Conservation (phyloP, 2,329 filamentous ascomycete genomes). For the Cytospora piceicola region DNA sequence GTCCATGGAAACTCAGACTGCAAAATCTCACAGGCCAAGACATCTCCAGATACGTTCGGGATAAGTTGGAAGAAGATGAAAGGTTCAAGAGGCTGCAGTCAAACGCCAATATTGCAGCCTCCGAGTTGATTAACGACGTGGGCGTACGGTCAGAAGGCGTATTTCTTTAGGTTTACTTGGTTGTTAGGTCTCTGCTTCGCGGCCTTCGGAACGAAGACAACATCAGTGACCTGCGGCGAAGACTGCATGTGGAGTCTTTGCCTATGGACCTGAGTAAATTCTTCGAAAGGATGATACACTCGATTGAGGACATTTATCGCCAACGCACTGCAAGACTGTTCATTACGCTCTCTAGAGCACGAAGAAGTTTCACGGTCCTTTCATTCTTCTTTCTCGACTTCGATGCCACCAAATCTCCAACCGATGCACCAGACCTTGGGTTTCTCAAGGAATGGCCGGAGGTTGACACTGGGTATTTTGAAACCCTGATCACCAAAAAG, state of each 20-base stretch:
- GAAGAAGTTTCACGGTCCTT: conserved; percentile 7
- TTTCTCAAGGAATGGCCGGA: conserved; percentile 13
- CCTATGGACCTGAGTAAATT: conserved; percentile 25
- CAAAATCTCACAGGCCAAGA: conserved; percentile 27
- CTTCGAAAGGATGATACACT: conserved; percentile 22
- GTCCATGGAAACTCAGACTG: conserved; percentile 24
- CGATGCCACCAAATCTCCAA: neutral
- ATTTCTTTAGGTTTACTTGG: conserved; percentile 30
- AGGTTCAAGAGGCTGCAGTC: conserved; percentile 4
- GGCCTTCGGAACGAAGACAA: conserved; percentile 25
- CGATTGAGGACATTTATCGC: conserved; percentile 10
- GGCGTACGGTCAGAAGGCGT: conserved; percentile 23
- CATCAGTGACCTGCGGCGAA: conserved; percentile 10
- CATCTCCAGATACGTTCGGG: conserved; percentile 21
- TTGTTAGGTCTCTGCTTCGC: conserved; percentile 17
- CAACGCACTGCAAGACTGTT: conserved; percentile 6
- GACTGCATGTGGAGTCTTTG: conserved; percentile 28
- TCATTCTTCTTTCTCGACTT: conserved; percentile 14
- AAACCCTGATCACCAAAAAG: neutral
- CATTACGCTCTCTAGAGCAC: conserved; percentile 5
- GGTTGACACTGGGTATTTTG: neutral
- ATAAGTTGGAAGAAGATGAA: neutral
- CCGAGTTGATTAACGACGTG: conserved; percentile 10
- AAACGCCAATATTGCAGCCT: neutral
- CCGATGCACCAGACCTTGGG: neutral